Percentiles rank a stretch among this genome's conserved stretches.
Conservation (phyloP, 1,139 yeast species). For the Magnusiomyces magnusii region DNA sequence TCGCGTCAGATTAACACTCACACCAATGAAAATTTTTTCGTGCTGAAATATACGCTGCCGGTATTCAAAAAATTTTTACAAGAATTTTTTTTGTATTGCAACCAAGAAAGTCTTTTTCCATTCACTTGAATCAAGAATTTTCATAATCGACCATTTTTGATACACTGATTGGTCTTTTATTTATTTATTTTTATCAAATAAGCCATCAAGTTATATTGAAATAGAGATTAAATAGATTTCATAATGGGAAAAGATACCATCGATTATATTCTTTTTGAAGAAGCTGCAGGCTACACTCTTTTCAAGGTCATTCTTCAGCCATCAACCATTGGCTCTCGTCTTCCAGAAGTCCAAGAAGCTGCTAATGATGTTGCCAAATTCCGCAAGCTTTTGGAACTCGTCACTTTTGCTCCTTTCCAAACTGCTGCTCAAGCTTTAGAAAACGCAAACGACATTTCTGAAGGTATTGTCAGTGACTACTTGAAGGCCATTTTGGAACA, state of each 20-base stretch:
- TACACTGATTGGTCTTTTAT: not conserved
- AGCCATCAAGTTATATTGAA: not conserved
- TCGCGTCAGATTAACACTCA: too few relatives aligned
- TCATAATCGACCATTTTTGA: not conserved
- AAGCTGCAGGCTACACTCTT: conserved; percentile 97
- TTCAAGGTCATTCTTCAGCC: conserved; percentile 92
- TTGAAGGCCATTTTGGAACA: conserved; percentile 82
- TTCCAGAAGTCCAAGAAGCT: conserved; percentile 92
- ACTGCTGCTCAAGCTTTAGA: conserved; percentile 99
- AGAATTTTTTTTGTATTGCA: not conserved
- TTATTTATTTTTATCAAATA: not conserved
- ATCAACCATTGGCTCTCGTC: conserved; percentile 86
- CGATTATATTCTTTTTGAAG: conserved; percentile 93
- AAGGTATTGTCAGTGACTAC: conserved; percentile 91
- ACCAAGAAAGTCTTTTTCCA: not conserved
- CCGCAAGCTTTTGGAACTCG: conserved; percentile 88
- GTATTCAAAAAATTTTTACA: not conserved
- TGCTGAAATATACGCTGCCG: not conserved
- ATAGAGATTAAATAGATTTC: not conserved
- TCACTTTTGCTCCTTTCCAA: conserved; percentile 96
- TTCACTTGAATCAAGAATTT: not conserved
- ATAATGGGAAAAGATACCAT: conserved; percentile 27
- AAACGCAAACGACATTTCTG: conserved; percentile 96
- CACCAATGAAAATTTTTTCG: not conserved
- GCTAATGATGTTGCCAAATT: conserved; percentile 80